These are phyloP conservation scores for Clavispora fructus DNA, from an alignment of 805 yeast species.

Conservation along the genomic window DNA sequence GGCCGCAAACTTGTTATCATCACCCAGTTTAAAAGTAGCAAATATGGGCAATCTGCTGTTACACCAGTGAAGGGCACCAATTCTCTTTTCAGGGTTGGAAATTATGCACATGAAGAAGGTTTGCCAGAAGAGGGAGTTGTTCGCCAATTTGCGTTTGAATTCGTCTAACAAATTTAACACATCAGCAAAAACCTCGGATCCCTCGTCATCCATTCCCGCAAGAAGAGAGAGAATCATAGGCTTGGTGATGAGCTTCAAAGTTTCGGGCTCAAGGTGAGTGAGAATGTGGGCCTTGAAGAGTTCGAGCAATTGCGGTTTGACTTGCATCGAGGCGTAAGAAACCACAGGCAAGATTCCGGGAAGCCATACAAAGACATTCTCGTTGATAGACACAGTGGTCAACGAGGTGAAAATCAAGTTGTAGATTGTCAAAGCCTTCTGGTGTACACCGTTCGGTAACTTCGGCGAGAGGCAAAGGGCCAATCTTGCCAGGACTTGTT, in stretches of 20 bases:
- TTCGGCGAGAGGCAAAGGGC: slow-evolving; percentile 75
- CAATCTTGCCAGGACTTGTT: slow-evolving; percentile 62
- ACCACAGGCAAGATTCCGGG: slow-evolving; percentile 90
- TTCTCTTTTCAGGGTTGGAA: slow-evolving; percentile 70
- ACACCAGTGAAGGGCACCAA: slow-evolving; percentile 82
- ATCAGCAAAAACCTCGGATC: slow-evolving; percentile 71
- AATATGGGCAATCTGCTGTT: slow-evolving; percentile 61
- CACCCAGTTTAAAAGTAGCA: slow-evolving; percentile 25
- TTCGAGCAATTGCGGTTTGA: slow-evolving; percentile 70
- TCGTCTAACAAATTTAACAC: slow-evolving; percentile 56
- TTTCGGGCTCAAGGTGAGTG: slow-evolving; percentile 29
- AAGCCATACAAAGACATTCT: slow-evolving; percentile 69
- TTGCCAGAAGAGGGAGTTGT: slow-evolving; percentile 84
- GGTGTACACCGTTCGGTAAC: slow-evolving; percentile 94
- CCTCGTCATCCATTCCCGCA: slow-evolving; percentile 90
- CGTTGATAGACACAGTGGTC: slow-evolving; percentile 49
- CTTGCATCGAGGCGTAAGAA: slow-evolving; percentile 83
- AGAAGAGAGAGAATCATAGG: slow-evolving; percentile 71
- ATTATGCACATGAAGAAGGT: slow-evolving; percentile 69
- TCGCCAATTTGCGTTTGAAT: slow-evolving; percentile 50
- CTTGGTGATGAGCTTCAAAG: slow-evolving; percentile 50
- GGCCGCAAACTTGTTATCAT: slow-evolving; percentile 16
- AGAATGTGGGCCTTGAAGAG: slow-evolving; percentile 50
- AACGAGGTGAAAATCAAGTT: slow-evolving; percentile 61
- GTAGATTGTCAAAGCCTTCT: slow-evolving; percentile 77